A percentile compares a stretch with the other conserved stretches of the same genome.
phyloP scores from a whole-genome alignment of 306 rosid genomes.

The Arachis hypogaea region DNA sequence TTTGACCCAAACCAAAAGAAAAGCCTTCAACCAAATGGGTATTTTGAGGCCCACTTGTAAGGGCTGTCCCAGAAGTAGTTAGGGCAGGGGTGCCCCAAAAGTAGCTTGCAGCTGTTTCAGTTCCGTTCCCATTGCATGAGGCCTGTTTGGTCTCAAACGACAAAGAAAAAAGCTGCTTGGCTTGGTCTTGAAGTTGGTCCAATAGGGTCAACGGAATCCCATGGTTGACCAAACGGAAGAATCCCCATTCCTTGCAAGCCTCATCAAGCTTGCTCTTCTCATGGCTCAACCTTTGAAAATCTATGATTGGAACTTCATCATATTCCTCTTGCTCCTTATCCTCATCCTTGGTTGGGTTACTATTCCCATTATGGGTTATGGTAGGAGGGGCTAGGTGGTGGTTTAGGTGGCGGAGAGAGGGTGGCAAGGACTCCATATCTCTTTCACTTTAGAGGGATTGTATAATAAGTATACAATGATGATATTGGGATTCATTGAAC shows the following conservation, averaged over 20 bases:
- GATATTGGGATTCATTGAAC: too few relatives aligned
- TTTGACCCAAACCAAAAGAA: slow-evolving; percentile 43
- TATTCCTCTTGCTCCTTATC: background rate
- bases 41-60: slow-evolving; percentile 26
- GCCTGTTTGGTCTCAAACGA: slow-evolving; percentile 55
- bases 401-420: slow-evolving; percentile 32
- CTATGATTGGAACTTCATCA: slow-evolving; percentile 46
- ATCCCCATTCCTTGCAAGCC: slow-evolving; percentile 63
- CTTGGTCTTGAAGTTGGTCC: slow-evolving; percentile 39
- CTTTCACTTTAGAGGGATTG: background rate
- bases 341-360: background rate
- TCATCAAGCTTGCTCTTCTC: slow-evolving; percentile 39
- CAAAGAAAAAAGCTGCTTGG: slow-evolving; percentile 42
- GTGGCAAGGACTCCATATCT: slow-evolving; percentile 47
- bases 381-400: background rate
- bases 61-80: slow-evolving; percentile 45
- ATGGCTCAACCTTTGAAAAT: slow-evolving; percentile 41
- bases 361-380: background rate
- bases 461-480: too few relatives aligned
- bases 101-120: slow-evolving; percentile 20
- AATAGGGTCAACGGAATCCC: slow-evolving; percentile 56
- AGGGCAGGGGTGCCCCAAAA: slow-evolving; percentile 66
- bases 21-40: slow-evolving; percentile 61
- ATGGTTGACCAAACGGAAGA: slow-evolving; percentile 71
- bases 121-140: slow-evolving; percentile 35